A percentile compares a stretch with the other conserved stretches of the same genome.
Conservation (phyloP, 257 asterid species). For the Solanum paucissectum region DNA sequence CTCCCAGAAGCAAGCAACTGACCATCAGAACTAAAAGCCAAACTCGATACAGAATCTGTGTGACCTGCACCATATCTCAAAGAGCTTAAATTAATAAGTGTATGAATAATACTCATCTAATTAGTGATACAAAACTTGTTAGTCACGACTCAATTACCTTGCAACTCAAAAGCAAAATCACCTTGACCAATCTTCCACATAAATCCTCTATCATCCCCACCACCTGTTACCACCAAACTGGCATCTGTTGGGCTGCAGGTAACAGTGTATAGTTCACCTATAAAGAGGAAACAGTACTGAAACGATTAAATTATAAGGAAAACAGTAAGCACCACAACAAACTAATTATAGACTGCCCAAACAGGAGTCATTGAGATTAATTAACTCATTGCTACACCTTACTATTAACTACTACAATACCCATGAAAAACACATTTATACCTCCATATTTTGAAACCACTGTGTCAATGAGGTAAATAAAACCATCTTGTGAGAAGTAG, state of each 20-base stretch:
- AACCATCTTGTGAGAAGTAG: not conserved
- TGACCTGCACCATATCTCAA: slow-evolving; percentile 52
- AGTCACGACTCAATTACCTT: slow-evolving; percentile 30
- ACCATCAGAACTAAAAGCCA: slow-evolving; percentile 83
- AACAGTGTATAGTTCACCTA: slow-evolving; percentile 71
- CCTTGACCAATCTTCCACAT: slow-evolving; percentile 72
- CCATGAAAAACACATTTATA: not conserved
- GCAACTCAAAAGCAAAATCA: slow-evolving; percentile 67
- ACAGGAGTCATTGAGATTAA: not conserved
- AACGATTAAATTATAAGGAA: not conserved
- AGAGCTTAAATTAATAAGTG: slow-evolving; percentile 4
- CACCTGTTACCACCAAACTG: slow-evolving; percentile 85
- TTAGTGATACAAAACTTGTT: not conserved
- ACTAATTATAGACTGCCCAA: not conserved
- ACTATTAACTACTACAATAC: not conserved
- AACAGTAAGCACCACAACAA: not conserved
- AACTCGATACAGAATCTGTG: slow-evolving; percentile 60
- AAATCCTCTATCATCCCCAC: slow-evolving; percentile 91
- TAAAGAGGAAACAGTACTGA: not conserved
- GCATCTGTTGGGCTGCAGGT: slow-evolving; percentile 83
- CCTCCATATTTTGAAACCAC: not conserved
- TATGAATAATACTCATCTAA: not conserved
- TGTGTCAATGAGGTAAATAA: not conserved
- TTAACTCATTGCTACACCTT: not conserved
- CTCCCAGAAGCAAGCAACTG: slow-evolving; percentile 83